Base-by-base conservation (phyloP, 371 early-diverging fungal species). In the Mortierella sp. region DNA sequence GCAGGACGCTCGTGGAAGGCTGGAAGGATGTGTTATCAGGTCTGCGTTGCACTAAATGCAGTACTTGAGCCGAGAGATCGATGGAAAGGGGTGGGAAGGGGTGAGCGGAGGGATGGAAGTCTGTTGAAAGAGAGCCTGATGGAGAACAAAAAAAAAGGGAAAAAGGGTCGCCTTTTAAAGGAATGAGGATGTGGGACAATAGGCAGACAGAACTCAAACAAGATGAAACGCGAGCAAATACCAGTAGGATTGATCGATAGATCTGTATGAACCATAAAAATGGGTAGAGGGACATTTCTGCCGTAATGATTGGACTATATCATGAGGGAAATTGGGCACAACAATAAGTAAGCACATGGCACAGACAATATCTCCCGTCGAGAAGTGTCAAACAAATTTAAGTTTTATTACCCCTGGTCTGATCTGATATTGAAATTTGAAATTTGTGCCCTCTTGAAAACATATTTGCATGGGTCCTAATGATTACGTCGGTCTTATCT, bases 71-170 rank as follows among this genome's bases (percentile, higher is more conserved):
- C 26, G 66, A 66, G 62, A 62, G 28, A 9, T 45, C 62, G 55
- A 51, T 39, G 37, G 59, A 62, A 64, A 3, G 69, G 58, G 39
- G 18, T 39, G 37, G 59, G 54, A 64, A 3, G 69, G 58, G 39
- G 18, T 24, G 28, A n/a, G 54, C 24, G 37, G 20, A n/a, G 52
- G 22, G 54, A 39, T n/a, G 47, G 39, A 45, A 55, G 67, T 18
- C 10, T 18, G 55, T 20, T n/a, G 37, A 62, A 52, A 40, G 47
- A 12, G 47, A 18, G 14, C 47, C 12, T 45, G 18, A 18, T 45
- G 45, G 45, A 45, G 45, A 18, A 18, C 45, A 45, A 45, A 45
- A 45, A 45, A 45, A 45, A 45, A 0, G 16, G 18, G 2, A 45
- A 45, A 45, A 1, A 2, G 10, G 12, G 12, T 3, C 45, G 18